Evolutionary conservation across 106 monocot species (phyloP).

Genomic region (Gastrodia elata): DNA sequence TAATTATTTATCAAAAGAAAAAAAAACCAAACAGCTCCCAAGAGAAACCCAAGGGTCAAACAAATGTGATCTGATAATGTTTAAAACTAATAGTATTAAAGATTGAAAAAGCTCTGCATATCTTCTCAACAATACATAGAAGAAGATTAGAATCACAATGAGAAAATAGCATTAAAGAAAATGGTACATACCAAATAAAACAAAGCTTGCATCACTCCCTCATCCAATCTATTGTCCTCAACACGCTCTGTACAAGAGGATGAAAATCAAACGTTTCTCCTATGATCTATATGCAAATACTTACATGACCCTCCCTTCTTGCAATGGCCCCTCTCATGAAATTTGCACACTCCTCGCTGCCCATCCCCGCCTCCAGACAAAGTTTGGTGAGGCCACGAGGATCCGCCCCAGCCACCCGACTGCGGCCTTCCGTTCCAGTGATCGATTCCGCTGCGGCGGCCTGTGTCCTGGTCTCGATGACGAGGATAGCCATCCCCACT

Average conservation of each 20-base stretch:
- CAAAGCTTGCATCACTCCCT: neutral
- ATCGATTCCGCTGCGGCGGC: slow-evolving; percentile 16
- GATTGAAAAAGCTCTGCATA: neutral
- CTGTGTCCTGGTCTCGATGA: slow-evolving; percentile 8
- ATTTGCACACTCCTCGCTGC: slow-evolving; percentile 46
- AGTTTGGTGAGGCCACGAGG: slow-evolving; percentile 11
- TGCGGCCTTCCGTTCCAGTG: slow-evolving; percentile 5
- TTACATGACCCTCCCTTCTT: slow-evolving; percentile 67
- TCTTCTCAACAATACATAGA: neutral
- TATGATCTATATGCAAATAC: slow-evolving; percentile 30
- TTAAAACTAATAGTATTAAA: neutral
- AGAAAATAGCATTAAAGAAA: neutral
- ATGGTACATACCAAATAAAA: neutral
- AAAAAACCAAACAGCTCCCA: too few species aligned
- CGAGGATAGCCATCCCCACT: slow-evolving; percentile 6
- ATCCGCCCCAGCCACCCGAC: slow-evolving; percentile 19
- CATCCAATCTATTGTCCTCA: too few species aligned
- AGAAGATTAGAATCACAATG: neutral
- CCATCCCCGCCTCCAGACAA: slow-evolving; percentile 25
- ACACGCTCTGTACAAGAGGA: slow-evolving; percentile 1
- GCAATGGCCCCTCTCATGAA: slow-evolving; percentile 66
- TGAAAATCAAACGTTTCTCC: neutral
- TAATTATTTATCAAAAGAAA: too few species aligned
- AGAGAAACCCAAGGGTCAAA: too few species aligned
- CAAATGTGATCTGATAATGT: too few species aligned